Percentiles rank a stretch among this genome's conserved stretches.
phyloP scores from a whole-genome alignment of 805 yeast genomes.

The Saturnispora ahearnii region DNA sequence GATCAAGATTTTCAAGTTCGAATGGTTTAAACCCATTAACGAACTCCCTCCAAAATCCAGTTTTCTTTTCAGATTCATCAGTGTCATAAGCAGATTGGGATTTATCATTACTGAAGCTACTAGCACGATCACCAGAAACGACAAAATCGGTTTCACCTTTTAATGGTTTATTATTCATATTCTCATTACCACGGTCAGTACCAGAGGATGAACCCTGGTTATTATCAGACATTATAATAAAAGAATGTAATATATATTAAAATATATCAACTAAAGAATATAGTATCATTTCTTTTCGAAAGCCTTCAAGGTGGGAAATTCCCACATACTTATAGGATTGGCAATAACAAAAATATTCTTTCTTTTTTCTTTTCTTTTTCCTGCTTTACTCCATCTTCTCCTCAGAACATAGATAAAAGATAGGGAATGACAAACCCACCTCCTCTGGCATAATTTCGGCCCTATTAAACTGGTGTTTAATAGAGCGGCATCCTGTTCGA shows the following conservation, averaged over 20 bases:
- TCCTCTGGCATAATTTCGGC: neutral
- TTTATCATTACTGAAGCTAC: neutral
- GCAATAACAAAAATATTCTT: neutral
- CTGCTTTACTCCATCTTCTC: neutral
- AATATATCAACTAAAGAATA: no score
- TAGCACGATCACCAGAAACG: neutral
- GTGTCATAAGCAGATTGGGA: neutral
- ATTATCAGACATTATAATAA: neutral
- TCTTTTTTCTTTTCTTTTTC: neutral
- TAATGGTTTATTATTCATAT: neutral
- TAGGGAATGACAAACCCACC: neutral
- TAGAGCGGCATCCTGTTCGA: no score
- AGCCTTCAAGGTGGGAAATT: neutral
- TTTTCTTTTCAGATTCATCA: neutral
- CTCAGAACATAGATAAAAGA: neutral
- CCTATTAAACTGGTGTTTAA: neutral
- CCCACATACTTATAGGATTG: neutral
- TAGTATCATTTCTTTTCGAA: neutral
- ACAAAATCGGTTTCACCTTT: neutral
- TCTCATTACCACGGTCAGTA: neutral
- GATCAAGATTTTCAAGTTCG: conserved; percentile 29
- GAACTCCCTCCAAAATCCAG: conserved; percentile 13
- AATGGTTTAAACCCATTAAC: conserved; percentile 20
- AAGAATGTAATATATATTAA: no score
- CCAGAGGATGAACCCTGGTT: conserved; percentile 1